Conservation (phyloP, 1,139 yeast species). For the Kurtzmaniella quercitrusa region DNA sequence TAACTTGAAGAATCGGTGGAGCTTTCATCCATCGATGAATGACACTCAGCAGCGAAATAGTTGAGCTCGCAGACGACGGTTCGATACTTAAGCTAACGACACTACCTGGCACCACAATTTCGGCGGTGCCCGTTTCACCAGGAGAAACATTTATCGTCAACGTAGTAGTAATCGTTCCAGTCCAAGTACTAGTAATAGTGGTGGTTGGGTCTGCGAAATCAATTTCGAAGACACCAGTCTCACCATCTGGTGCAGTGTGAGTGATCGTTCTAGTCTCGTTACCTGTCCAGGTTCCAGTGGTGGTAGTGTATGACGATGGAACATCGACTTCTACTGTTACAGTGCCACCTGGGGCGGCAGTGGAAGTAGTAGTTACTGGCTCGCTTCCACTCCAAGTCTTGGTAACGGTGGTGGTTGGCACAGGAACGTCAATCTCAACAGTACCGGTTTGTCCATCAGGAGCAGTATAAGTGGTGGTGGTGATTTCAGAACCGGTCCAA, state of each 20-base stretch:
- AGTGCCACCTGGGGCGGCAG: constrained; percentile 9
- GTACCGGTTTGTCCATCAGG: constrained; percentile 10
- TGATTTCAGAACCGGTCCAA: constrained; percentile 10
- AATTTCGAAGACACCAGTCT: constrained; percentile 4
- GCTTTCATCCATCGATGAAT: no score
- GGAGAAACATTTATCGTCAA: no score
- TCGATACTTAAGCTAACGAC: no score
- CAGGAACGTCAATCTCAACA: constrained; percentile 12
- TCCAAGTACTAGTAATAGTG: no score
- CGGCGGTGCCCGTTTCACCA: no score
- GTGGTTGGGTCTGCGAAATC: constrained; percentile 15
- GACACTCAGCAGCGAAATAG: no score
- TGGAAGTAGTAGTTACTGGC: background rate
- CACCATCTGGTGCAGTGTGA: background rate
- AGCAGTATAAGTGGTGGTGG: constrained; percentile 8
- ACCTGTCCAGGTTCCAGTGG: constrained; percentile 4
- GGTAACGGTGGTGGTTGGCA: constrained; percentile 2
- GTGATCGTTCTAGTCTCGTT: constrained; percentile 1
- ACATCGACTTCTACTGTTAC: constrained; percentile 10
- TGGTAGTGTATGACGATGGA: constrained; percentile 8
- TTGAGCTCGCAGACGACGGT: no score
- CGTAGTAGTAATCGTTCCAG: no score
- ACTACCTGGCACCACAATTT: no score
- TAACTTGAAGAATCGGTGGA: no score
- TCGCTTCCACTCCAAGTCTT: constrained; percentile 3